Base-by-base conservation (phyloP, 345 rosid genomes). In the Citrus mangshanensis region DNA sequence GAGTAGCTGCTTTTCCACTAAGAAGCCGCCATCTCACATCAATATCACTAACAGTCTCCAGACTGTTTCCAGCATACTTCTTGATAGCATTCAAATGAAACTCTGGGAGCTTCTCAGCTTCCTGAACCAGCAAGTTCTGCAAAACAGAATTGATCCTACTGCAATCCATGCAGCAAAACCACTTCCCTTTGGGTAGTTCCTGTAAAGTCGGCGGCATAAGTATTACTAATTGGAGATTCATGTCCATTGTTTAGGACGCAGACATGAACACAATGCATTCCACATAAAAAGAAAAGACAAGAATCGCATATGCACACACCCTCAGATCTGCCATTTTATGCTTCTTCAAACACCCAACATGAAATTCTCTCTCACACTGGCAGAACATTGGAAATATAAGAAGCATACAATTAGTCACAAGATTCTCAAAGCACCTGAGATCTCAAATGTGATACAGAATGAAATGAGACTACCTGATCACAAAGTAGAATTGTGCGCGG, bases 11-110 rank as follows among this genome's bases (percentile, higher is more conserved):
- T 85, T 82, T 91, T 69, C 93, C 95, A 59, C 91, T 90, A 35
- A 96, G 89, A 84, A 96, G 90, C 84, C 95, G 90, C 99, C 99
- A 96, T 84, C 97, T 89, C 51, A 93, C 89, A 73, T 94, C 91
- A 64, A 82, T 76, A 80, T 84, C 70, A 42, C 79, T 76, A 61
- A 70, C 67, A 49, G 77, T 74, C 61, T 77, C 88, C 30, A 82
- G 72, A 83, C 86, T 80, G 62, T 80, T 87, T 74, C 77, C 90
- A 78, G 71, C 89, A 79, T 78, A 80, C 81, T 91, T 93, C 82
- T 77, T 89, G 74, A 93, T 60, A 62, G 68, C 80, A 76, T 79
- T 86, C 85, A 94, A 74, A 81, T 86, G 84, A 72, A 93, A 86
- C 70, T 87, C 93, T 25, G 92, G 91, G 79, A 94, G 91, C 85